Conservation (phyloP, 768 basidiomycete species). For the Termitomyces sp. region DNA sequence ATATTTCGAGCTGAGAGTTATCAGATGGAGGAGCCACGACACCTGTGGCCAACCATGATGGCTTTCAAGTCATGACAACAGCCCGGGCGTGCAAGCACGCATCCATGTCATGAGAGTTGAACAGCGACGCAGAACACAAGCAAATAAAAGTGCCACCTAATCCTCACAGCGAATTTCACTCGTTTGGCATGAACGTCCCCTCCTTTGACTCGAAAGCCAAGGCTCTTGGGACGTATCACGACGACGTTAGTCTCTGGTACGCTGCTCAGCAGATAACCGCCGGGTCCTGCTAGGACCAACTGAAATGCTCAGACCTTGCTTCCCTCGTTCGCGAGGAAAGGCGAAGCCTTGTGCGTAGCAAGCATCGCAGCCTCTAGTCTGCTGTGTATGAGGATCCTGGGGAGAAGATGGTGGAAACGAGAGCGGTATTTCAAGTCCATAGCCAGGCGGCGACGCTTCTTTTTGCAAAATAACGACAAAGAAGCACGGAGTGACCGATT, state of each 20-base stretch:
- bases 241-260: slow-evolving; percentile 23
- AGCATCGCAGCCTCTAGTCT: slow-evolving; percentile 38
- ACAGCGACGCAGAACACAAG: neutral
- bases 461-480: no score
- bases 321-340: slow-evolving; percentile 28
- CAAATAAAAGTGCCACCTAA: slow-evolving; percentile 9
- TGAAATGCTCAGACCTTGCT: slow-evolving; percentile 32
- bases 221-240: slow-evolving; percentile 7
- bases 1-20: no score
- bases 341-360: slow-evolving; percentile 44
- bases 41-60: neutral
- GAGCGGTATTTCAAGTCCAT: neutral
- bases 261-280: slow-evolving; percentile 19
- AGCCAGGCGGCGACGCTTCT: neutral
- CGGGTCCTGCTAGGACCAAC: slow-evolving; percentile 23
- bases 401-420: neutral
- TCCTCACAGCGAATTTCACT: slow-evolving; percentile 25
- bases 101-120: neutral
- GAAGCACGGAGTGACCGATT: neutral
- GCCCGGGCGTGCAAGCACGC: neutral
- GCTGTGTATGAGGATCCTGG: slow-evolving; percentile 9
- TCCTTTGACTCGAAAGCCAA: slow-evolving; percentile 14
- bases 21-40: neutral
- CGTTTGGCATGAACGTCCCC: neutral
- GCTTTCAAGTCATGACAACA: neutral